Evolutionary conservation across 1,284 basidiomycete species (phyloP).

Genomic region (Fomitopsis betulina): DNA sequence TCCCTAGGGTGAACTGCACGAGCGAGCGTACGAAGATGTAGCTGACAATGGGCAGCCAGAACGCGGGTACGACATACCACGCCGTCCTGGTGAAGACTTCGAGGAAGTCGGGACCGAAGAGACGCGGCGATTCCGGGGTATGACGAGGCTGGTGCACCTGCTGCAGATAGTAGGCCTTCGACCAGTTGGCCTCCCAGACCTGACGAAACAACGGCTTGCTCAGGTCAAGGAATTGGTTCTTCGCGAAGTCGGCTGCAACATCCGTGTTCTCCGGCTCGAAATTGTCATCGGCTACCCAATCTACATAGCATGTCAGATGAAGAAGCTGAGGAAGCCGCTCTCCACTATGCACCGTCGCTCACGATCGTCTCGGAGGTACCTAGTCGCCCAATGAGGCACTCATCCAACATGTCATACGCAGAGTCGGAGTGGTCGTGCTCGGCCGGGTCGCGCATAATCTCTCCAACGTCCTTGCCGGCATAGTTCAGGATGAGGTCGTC

Average conservation of each 20-base stretch:
- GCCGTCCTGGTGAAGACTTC: slow-evolving; percentile 87
- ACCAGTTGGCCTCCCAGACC: slow-evolving; percentile 81
- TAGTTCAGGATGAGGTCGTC: slow-evolving; percentile 79
- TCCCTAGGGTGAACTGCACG: slow-evolving; percentile 68
- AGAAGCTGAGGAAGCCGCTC: too few relatives aligned
- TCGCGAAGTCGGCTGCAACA: slow-evolving; percentile 71
- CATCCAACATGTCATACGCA: slow-evolving; percentile 90
- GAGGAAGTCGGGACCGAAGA: slow-evolving; percentile 82
- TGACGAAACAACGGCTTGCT: slow-evolving; percentile 82
- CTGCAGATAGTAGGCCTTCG: slow-evolving; percentile 93
- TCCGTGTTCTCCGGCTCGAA: slow-evolving; percentile 90
- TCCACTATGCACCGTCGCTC: slow-evolving; percentile 59
- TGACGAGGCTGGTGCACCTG: slow-evolving; percentile 98
- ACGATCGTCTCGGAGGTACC: slow-evolving; percentile 76
- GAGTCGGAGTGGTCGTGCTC: slow-evolving; percentile 92
- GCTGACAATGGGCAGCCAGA: slow-evolving; percentile 89
- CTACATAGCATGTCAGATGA: background rate
- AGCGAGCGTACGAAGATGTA: slow-evolving; percentile 82
- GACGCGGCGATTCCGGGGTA: slow-evolving; percentile 77
- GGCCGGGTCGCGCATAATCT: slow-evolving; percentile 78
- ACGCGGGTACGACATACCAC: slow-evolving; percentile 91
- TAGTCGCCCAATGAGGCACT: slow-evolving; percentile 79
- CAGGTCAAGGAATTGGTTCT: slow-evolving; percentile 92
- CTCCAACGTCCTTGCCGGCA: slow-evolving; percentile 82
- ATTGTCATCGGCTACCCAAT: slow-evolving; percentile 32